Base-by-base conservation (phyloP, 768 basidiomycete species). In the Mycena rosella region DNA sequence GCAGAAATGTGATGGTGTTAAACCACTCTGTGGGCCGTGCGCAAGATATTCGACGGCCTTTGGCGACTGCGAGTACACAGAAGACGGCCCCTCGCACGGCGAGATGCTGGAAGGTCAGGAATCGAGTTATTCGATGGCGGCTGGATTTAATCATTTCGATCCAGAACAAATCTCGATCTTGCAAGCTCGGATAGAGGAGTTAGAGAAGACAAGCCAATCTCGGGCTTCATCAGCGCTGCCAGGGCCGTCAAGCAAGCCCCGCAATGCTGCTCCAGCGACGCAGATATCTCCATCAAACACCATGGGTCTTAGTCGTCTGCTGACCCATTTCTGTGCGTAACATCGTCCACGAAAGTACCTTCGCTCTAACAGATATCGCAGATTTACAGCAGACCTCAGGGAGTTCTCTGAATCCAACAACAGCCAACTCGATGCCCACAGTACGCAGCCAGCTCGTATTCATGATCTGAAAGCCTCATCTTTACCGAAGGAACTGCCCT, bases 21-120 rank as follows among this genome's bases (percentile, higher is more conserved):
- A 26, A 7, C 71, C 71, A 2, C 60, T 69, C 8, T 72, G 71
- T 36, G 67, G 67, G 13, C 71, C 48, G 27, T 72, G 71, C 34
- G 56, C 69, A 0, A 49, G 54, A 52, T 59, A 47, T 48, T 44
- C 67, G 5, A 27, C 32, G 11, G 24, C 52, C 15, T 60, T 64
- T 14, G 67, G 60, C 5, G 71, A 72, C 44, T 72, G 71, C 24
- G 67, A 68, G 36, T 69, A 65, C 56, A 47, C 54, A 5, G 64
- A 72, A 18, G 45, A 48, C 18, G 71, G 71, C 1, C 68, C 34
- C 14, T 65, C 71, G 10, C 32, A 38, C n/a, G 58, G 36, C 9
- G 60, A 72, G 36, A 44, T 69, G 11, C 58, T 72, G 14, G 71
- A 72, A 53, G 68, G 68, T 66, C 27, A 22, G 14, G 30, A 52